These are phyloP conservation scores for Epichloe brachyelytri DNA, from an alignment of 2,329 filamentous ascomycete species.

Conservation along the genomic window DNA sequence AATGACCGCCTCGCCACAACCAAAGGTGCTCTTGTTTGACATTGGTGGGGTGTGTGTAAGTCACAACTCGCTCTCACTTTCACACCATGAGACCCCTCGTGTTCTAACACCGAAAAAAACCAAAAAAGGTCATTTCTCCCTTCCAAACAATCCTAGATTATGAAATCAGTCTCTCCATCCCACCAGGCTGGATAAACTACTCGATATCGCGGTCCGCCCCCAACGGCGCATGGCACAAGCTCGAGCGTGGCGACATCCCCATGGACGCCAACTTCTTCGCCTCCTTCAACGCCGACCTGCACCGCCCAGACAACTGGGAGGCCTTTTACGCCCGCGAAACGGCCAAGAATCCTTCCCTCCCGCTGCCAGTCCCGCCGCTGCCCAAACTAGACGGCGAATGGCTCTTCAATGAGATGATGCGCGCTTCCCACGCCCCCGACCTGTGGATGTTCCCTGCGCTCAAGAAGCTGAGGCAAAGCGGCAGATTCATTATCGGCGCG, in stretches of 20 bases:
- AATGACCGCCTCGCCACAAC: constrained; percentile 35
- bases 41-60: constrained; percentile 94
- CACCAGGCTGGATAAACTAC: constrained; percentile 82
- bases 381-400: constrained; percentile 64
- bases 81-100: too few relatives aligned
- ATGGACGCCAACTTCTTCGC: constrained; percentile 65
- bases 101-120: not conserved
- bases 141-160: constrained; percentile 91
- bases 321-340: constrained; percentile 42
- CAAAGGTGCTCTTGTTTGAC: constrained; percentile 78
- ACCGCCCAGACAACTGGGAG: constrained; percentile 53
- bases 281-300: constrained; percentile 64
- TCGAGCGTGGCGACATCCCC: constrained; percentile 73
- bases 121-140: constrained; percentile 64
- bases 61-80: constrained; percentile 14
- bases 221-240: constrained; percentile 71
- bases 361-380: constrained; percentile 40
- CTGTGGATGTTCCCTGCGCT: constrained; percentile 83
- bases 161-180: constrained; percentile 63
- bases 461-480: constrained; percentile 48
- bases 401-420: constrained; percentile 91
- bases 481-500: constrained; percentile 62
- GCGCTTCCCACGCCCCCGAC: constrained; percentile 53
- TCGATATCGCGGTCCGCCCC: constrained; percentile 70
- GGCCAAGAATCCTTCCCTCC: constrained; percentile 27